phyloP scores from a whole-genome alignment of 1,284 basidiomycete genomes.

The Malassezia sympodialis region DNA sequence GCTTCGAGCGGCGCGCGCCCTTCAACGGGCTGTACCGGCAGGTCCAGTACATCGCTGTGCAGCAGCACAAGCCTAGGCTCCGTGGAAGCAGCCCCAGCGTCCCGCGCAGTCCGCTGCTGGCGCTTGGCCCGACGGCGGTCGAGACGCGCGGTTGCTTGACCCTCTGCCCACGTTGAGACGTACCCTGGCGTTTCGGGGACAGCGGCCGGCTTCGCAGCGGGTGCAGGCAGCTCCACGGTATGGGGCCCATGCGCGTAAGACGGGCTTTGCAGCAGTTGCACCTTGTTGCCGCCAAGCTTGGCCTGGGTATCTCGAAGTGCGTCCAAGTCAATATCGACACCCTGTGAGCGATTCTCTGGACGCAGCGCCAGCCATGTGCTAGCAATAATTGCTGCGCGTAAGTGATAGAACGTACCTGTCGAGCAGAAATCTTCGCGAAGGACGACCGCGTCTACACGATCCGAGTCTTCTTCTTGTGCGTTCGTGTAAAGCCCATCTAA shows the following conservation, averaged over 20 bases:
- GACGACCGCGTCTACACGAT: conserved; percentile 24
- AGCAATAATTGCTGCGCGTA: conserved; percentile 24
- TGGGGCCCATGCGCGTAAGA: conserved; percentile 4
- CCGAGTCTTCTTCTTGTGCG: conserved; percentile 20
- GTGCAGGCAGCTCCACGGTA: conserved; percentile 6
- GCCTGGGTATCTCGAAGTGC: conserved; percentile 25
- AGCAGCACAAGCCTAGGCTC: conserved; percentile 21
- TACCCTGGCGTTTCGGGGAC: too few species aligned
- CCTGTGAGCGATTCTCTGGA: conserved; percentile 21
- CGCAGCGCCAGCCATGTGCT: conserved; percentile 26
- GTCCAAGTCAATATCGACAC: conserved; percentile 32
- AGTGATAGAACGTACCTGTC: conserved; percentile 8
- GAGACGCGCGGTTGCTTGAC: conserved; percentile 29
- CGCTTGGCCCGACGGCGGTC: conserved; percentile 24
- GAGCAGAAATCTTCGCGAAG: conserved; percentile 37
- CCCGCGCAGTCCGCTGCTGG: conserved; percentile 12
- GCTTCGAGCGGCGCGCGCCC: conserved; percentile 8
- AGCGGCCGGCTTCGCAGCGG: neutral
- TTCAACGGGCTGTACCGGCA: conserved; percentile 19
- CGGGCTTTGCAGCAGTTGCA: conserved; percentile 25
- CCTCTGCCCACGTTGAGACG: conserved; percentile 22
- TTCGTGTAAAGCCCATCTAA: conserved; percentile 30
- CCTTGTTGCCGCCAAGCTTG: conserved; percentile 10
- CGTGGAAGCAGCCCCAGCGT: neutral
- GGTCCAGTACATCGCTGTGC: conserved; percentile 32